phyloP scores from a whole-genome alignment of 495 filamentous ascomycete genomes.

The Talaromyces ruber region DNA sequence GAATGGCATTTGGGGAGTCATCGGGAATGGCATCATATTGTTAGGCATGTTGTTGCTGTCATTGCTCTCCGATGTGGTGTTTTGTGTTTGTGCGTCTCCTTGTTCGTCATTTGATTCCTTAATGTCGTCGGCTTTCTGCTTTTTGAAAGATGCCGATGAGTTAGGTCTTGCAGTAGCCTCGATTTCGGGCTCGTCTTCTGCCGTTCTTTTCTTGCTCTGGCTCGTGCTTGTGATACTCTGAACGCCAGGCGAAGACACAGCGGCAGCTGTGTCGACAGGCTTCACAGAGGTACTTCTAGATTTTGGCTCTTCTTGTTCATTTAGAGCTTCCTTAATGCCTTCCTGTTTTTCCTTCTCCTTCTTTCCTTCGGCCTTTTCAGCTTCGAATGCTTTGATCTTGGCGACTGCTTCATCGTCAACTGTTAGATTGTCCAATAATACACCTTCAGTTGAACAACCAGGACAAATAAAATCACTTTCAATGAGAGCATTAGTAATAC shows the following conservation, averaged over 20 bases:
- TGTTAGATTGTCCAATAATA: constrained; percentile 85
- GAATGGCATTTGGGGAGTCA: constrained; percentile 8
- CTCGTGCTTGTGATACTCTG: constrained; percentile 26
- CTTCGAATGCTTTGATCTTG: constrained; percentile 74
- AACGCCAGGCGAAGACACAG: constrained; percentile 21
- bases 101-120: constrained; percentile 18
- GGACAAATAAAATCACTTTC: constrained; percentile 97
- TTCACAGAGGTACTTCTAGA: neutral
- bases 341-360: constrained; percentile 54
- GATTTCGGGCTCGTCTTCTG: constrained; percentile 56
- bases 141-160: constrained; percentile 19
- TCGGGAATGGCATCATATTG: constrained; percentile 4
- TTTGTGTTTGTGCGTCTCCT: constrained; percentile 2
- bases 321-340: constrained; percentile 6
- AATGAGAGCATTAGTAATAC: constrained; percentile 94
- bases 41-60: constrained; percentile 1
- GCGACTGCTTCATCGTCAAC: constrained; percentile 65
- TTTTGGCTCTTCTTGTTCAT: constrained; percentile 1
- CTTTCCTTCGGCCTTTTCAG: constrained; percentile 53
- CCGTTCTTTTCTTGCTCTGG: constrained; percentile 66
- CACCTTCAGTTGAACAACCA: constrained; percentile 78
- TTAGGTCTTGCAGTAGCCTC: constrained; percentile 12
- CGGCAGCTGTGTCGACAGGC: constrained; percentile 5
- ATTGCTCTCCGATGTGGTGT: constrained; percentile 10
- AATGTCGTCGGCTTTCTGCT: constrained; percentile 22